These are phyloP conservation scores for Pichia pseudocactophila DNA, from an alignment of 805 yeast species.

Conservation along the genomic window DNA sequence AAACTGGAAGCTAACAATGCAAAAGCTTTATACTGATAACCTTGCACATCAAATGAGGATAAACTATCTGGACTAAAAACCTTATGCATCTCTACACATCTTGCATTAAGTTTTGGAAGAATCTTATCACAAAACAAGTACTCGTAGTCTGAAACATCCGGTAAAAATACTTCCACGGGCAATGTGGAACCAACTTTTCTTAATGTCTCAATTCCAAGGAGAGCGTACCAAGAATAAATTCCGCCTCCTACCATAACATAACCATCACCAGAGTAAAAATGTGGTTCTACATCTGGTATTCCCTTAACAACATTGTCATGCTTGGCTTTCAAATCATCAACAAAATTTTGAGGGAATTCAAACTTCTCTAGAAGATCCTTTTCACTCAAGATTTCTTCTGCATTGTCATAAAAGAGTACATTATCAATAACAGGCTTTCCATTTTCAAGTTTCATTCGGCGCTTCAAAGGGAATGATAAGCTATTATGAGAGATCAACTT, in stretches of 20 bases:
- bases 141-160: slow-evolving; percentile 61
- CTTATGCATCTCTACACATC: slow-evolving; percentile 57
- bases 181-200: slow-evolving; percentile 57
- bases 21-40: slow-evolving; percentile 62
- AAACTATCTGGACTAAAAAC: slow-evolving; percentile 49
- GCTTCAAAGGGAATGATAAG: slow-evolving; percentile 25
- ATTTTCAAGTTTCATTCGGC: slow-evolving; percentile 23
- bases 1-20: slow-evolving; percentile 68
- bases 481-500: slow-evolving; percentile 24
- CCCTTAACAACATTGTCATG: slow-evolving; percentile 25
- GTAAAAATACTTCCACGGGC: slow-evolving; percentile 80
- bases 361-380: slow-evolving; percentile 19
- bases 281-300: slow-evolving; percentile 22
- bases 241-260: slow-evolving; percentile 77
- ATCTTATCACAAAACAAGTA: slow-evolving; percentile 57
- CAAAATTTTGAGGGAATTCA: slow-evolving; percentile 25
- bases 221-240: slow-evolving; percentile 60
- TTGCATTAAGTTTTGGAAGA: slow-evolving; percentile 53
- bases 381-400: slow-evolving; percentile 23
- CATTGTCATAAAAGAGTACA: slow-evolving; percentile 22
- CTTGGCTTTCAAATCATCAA: slow-evolving; percentile 27
- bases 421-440: slow-evolving; percentile 28
- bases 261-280: slow-evolving; percentile 34
- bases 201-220: slow-evolving; percentile 54
- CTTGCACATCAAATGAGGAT: slow-evolving; percentile 40